phyloP scores from a whole-genome alignment of 345 rosid genomes.

The Eucalyptus melliodora region DNA sequence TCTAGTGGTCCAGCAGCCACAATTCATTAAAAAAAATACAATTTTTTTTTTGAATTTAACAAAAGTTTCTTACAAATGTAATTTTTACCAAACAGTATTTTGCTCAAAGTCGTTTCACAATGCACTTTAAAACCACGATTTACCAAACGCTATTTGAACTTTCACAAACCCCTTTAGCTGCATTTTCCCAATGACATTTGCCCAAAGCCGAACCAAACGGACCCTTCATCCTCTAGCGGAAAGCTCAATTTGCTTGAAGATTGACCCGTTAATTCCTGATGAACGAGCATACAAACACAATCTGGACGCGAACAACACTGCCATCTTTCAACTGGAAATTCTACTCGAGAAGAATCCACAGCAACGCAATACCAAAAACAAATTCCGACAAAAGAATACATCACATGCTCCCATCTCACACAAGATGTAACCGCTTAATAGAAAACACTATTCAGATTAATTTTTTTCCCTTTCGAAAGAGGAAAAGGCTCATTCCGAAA shows the following conservation, averaged over 20 bases:
- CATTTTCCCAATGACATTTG: too few species aligned
- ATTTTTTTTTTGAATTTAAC: too few species aligned
- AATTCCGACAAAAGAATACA: neutral
- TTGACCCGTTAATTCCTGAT: neutral
- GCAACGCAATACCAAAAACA: neutral
- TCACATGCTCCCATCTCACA: neutral
- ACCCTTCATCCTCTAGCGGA: neutral
- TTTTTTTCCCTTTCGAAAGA: neutral
- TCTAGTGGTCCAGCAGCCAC: rapidly evolving
- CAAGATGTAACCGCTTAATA: neutral
- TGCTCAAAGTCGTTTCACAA: too few species aligned
- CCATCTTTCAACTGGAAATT: neutral
- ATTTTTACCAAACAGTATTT: rapidly evolving
- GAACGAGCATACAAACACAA: neutral
- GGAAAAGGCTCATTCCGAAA: neutral
- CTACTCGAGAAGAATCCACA: neutral
- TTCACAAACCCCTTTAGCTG: too few species aligned
- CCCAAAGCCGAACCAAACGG: too few species aligned
- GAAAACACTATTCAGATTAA: neutral
- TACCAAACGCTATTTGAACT: too few species aligned
- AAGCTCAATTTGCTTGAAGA: neutral
- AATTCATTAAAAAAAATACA: too few species aligned
- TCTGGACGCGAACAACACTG: neutral
- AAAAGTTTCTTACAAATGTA: too few species aligned
- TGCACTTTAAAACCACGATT: too few species aligned